Evolutionary conservation across 2,329 filamentous ascomycete genomes (phyloP), one percentile per base, ranked within the genome.

Genomic region (Pleurostoma richardsiae): DNA sequence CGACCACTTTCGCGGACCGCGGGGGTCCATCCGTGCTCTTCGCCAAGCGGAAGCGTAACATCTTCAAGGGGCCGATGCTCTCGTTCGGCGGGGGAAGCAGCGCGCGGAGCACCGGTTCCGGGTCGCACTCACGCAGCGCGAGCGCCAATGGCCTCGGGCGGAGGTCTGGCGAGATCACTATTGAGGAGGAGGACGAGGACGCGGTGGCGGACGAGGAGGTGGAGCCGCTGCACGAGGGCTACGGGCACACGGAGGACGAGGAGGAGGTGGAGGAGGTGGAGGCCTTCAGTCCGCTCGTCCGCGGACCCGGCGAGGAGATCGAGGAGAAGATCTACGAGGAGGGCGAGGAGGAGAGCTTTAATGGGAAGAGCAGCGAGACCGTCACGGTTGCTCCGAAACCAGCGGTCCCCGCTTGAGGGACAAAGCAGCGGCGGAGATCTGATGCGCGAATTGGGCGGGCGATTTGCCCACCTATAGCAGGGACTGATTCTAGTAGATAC

Each of bases 41-140:
- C 59, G 88, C 89, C 2, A 90, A 90, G 61, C 72, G 88, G 48
- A 95, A 92, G 68, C 79, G 86, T 48, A 89, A 82, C 47, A 65
- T 91, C 3, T 94, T 95, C 71, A 92, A 92, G 62, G 89, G 89
- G 0, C 89, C 89, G 0, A 83, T 82, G 65, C 68, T 86, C 30
- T 77, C 79, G 53, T 71, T 83, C 41, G 73, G 72, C 45, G 68
- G 59, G n/a, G 39, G 48, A 11, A 46, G 48, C 10, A 47, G 58
- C 1, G 61, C 62, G 30, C 67, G 76, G 46, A 75, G 67, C 50
- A 49, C 51, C 3, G 51, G 57, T 19, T 63, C 64, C 5, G 62
- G 65, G 7, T 30, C 27, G 64, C 72, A 45, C 68, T 79, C 56
- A 70, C 74, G 77, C 48, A 84, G 71, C 65, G 77, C 77, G 2